Evolutionary conservation across 1,284 basidiomycete genomes (phyloP).

Genomic region (Leucoagaricus sp.): DNA sequence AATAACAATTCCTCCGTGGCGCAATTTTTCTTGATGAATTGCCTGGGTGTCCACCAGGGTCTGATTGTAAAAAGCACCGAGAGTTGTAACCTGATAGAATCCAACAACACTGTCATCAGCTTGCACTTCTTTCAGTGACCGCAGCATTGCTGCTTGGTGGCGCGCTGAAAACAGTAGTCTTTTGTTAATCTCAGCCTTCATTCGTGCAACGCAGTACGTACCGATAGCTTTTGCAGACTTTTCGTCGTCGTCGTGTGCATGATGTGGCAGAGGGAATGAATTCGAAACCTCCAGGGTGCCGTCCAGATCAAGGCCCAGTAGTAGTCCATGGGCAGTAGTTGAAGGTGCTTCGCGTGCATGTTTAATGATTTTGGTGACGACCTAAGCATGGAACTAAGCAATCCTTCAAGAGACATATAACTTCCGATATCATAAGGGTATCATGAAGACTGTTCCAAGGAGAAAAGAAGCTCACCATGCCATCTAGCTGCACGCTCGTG

Average conservation of each 20-base stretch:
- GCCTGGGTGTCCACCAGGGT: conserved; percentile 89
- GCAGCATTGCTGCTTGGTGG: conserved; percentile 86
- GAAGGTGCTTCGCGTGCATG: conserved; percentile 71
- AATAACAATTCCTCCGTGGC: conserved; percentile 87
- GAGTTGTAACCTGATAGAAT: conserved; percentile 91
- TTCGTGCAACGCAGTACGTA: conserved; percentile 36
- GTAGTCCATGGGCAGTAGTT: conserved; percentile 76
- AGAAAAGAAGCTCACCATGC: conserved; percentile 60
- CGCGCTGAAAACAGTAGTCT: conserved; percentile 48
- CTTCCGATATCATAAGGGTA: background rate
- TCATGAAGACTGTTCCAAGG: conserved; percentile 13
- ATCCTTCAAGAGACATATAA: background rate
- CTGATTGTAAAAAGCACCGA: conserved; percentile 93
- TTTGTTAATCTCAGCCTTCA: conserved; percentile 16
- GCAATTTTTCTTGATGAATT: conserved; percentile 75
- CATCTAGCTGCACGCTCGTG: conserved; percentile 79
- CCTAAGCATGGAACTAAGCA: conserved; percentile 47
- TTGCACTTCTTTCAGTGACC: conserved; percentile 88
- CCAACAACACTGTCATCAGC: conserved; percentile 95
- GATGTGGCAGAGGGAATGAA: conserved; percentile 84
- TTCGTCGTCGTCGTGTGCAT: conserved; percentile 73
- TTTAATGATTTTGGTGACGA: conserved; percentile 92
- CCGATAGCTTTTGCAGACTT: conserved; percentile 73
- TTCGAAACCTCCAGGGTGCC: conserved; percentile 92
- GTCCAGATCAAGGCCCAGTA: conserved; percentile 91